Conservation (phyloP, 495 filamentous ascomycete species). For the Podospora anserina region DNA sequence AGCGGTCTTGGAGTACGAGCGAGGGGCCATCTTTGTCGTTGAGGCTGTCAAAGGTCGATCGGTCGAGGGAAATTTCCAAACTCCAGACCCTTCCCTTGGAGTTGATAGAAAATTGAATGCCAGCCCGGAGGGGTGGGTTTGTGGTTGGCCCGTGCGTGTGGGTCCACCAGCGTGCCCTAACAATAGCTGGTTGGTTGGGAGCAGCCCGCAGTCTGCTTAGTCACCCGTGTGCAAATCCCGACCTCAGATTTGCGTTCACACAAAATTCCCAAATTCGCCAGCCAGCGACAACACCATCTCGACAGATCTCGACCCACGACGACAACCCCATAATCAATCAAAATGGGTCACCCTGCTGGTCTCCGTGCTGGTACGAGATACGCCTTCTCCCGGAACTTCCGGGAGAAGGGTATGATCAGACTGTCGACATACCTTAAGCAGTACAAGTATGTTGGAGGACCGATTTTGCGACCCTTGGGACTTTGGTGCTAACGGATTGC, state of each 20-base stretch:
- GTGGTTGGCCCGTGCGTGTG: constrained; percentile 38
- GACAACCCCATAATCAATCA: constrained; percentile 40
- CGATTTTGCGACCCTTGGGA: not conserved
- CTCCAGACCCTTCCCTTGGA: not conserved
- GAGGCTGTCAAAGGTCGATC: constrained; percentile 35
- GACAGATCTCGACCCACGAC: constrained; percentile 39
- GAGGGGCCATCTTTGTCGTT: constrained; percentile 50
- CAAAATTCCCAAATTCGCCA: constrained; percentile 33
- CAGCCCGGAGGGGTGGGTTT: constrained; percentile 32
- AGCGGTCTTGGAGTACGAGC: constrained; percentile 96
- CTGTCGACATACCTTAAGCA: constrained; percentile 87
- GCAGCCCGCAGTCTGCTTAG: constrained; percentile 28
- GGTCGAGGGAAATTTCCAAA: constrained; percentile 30
- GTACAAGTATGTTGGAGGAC: constrained; percentile 64
- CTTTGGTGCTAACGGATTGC: constrained; percentile 32
- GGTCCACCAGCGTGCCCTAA: constrained; percentile 32
- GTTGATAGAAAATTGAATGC: constrained; percentile 28
- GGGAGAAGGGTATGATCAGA: constrained; percentile 85
- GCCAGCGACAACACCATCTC: constrained; percentile 33
- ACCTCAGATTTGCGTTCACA: constrained; percentile 34
- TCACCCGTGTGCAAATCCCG: constrained; percentile 30
- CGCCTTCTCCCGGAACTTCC: constrained; percentile 91
- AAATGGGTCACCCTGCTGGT: constrained; percentile 96
- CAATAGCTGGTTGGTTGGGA: constrained; percentile 13
- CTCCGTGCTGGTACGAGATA: constrained; percentile 92